Evolutionary conservation across 2,329 filamentous ascomycete species (phyloP), one percentile per base, ranked within the genome.

Genomic region (Gaeumannomyces sp.): DNA sequence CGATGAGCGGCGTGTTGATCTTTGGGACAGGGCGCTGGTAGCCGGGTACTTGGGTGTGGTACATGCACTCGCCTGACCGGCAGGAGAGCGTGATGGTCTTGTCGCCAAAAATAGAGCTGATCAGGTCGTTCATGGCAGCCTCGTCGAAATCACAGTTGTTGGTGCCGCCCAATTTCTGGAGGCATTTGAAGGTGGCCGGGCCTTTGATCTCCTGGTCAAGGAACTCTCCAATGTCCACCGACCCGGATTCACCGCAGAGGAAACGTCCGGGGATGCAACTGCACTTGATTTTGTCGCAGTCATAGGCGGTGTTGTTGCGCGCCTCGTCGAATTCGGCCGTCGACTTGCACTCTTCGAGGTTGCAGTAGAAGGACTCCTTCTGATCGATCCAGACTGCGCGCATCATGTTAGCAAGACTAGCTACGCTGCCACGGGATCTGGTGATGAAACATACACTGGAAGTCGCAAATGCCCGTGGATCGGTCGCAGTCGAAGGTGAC

Each of bases 1-100:
- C 94, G 70, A 99, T 99, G 61, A 99, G 83, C 3, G 94, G 95
- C 0, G 94, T 98, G 75, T 99, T 99, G 78, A 99, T 98, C 74
- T 89, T 89, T 79, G 97, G 97, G 66, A 97, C 85, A 0, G 94
- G 93, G 27, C 90, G 85, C 69, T 90, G 83, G 73, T 96, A 99
- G 25, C 96, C 95, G 22, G 95, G 95, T 8, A 98, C 89, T 72
- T 98, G 91, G 7, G 93, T 97, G 74, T 90, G 86, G 76, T 97
- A 93, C 45, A 99, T 80, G 80, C 95, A 99, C 78, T 99, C 95
- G 66, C 95, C 95, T 29, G 93, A 86, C 67, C 87, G 82, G 72
- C 95, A 99, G 31, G 86, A 83, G 59, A 99, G 80, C 61, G 89
- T 85, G 72, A 99, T 99, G 74, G 90, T 97, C 64, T 88, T 83